Percentiles rank a stretch among this genome's conserved stretches.
Evolutionary conservation across 2,329 filamentous ascomycete species (phyloP).

Genomic region (Aureobasidium sp.): DNA sequence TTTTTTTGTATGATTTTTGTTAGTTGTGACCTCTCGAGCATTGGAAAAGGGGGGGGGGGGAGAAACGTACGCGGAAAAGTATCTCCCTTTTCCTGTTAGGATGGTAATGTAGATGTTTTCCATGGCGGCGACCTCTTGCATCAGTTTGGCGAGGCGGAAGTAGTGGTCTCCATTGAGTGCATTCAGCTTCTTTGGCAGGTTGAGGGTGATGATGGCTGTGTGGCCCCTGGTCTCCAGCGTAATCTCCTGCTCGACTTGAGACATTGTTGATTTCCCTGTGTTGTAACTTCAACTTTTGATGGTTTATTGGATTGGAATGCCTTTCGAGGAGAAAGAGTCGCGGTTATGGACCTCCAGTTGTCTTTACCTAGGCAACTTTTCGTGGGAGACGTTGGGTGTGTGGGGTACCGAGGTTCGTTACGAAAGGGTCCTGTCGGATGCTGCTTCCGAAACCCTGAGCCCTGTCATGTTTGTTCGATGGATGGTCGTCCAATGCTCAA

Average conservation of each 20-base stretch:
- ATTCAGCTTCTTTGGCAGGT: slow-evolving; percentile 79
- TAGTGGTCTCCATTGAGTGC: slow-evolving; percentile 65
- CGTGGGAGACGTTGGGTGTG: background rate
- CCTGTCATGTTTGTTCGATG: no score
- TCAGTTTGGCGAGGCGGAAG: slow-evolving; percentile 61
- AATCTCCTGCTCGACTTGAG: slow-evolving; percentile 36
- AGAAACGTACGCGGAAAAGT: slow-evolving; percentile 71
- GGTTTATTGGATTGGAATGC: background rate
- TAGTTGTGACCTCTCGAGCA: no score
- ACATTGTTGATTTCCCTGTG: background rate
- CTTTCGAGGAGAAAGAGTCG: background rate
- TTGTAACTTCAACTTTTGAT: background rate
- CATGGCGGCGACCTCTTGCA: slow-evolving; percentile 68
- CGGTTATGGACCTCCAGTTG: background rate
- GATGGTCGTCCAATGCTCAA: background rate
- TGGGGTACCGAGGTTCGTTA: slow-evolving; percentile 1
- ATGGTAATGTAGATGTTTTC: slow-evolving; percentile 80
- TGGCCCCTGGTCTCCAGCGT: slow-evolving; percentile 57
- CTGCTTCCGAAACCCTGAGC: background rate
- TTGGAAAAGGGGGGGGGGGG: background rate
- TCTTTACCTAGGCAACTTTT: background rate
- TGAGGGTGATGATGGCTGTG: slow-evolving; percentile 76
- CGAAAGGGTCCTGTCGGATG: background rate
- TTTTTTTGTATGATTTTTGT: slow-evolving; percentile 2
- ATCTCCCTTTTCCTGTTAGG: slow-evolving; percentile 68